phyloP scores from a whole-genome alignment of 805 yeast genomes.

The Lachancea thermotolerans region DNA sequence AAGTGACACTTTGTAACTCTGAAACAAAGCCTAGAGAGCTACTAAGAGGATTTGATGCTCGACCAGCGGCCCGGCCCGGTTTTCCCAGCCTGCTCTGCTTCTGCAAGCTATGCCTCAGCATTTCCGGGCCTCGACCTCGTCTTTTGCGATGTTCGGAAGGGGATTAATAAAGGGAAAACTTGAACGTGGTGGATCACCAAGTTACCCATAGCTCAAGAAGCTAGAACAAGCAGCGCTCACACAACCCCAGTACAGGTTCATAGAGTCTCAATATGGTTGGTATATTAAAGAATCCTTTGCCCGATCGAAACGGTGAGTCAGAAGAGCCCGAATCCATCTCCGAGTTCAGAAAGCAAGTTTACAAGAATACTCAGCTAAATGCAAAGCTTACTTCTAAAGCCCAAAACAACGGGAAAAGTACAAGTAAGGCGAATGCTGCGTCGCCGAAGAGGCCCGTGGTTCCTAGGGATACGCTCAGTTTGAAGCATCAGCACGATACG shows the following conservation, averaged over 20 bases:
- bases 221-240: neutral
- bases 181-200: too few relatives aligned
- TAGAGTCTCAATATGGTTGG: conserved; percentile 34
- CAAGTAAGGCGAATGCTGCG: neutral
- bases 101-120: too few relatives aligned
- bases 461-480: conserved; percentile 29
- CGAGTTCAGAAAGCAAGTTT: conserved; percentile 59
- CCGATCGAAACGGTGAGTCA: conserved; percentile 18
- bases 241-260: neutral
- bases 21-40: too few relatives aligned
- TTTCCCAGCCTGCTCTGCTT: too few relatives aligned
- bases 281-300: conserved; percentile 46
- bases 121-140: too few relatives aligned
- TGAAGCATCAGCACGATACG: conserved; percentile 23
- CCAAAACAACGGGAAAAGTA: neutral
- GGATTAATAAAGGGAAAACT: too few relatives aligned
- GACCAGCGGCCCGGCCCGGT: too few relatives aligned
- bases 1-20: too few relatives aligned
- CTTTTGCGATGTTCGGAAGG: too few relatives aligned
- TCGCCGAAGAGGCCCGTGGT: conserved; percentile 11
- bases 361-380: conserved; percentile 71
- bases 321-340: conserved; percentile 30
- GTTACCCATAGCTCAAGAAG: too few relatives aligned
- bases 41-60: too few relatives aligned
- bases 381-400: conserved; percentile 42